Percentiles rank a stretch among this genome's conserved stretches.
These are phyloP conservation scores for Kodamaea ohmeri DNA, from an alignment of 1,139 yeast species.

Conservation along the genomic window DNA sequence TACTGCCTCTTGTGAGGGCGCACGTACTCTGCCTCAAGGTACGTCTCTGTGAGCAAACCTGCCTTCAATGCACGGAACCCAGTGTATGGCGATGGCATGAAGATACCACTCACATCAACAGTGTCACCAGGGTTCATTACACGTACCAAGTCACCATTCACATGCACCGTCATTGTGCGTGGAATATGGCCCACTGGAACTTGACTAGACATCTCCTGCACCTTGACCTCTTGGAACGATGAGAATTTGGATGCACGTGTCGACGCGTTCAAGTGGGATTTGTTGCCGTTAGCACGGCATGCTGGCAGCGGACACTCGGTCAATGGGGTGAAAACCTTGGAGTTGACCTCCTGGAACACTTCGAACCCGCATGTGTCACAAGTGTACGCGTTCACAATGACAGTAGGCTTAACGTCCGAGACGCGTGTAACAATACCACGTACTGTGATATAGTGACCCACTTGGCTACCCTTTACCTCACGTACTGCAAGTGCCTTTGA, in stretches of 20 bases:
- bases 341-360: slow-evolving; percentile 89
- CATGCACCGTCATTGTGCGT: slow-evolving; percentile 76
- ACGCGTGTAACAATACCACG: slow-evolving; percentile 95
- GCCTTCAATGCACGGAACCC: slow-evolving; percentile 92
- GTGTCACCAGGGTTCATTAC: slow-evolving; percentile 90
- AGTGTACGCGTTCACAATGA: slow-evolving; percentile 89
- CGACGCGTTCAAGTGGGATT: slow-evolving; percentile 88
- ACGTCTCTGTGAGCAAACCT: slow-evolving; percentile 91
- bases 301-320: slow-evolving; percentile 79
- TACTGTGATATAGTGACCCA: slow-evolving; percentile 86
- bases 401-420: slow-evolving; percentile 92
- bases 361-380: slow-evolving; percentile 98
- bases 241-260: slow-evolving; percentile 94
- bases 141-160: slow-evolving; percentile 88
- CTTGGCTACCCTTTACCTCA: slow-evolving; percentile 76
- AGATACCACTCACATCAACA: slow-evolving; percentile 89
- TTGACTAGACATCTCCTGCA: slow-evolving; percentile 93
- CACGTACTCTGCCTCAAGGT: slow-evolving; percentile 81
- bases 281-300: slow-evolving; percentile 74
- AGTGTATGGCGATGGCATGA: slow-evolving; percentile 91
- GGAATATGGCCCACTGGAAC: slow-evolving; percentile 99
- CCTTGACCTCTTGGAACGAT: slow-evolving; percentile 91
- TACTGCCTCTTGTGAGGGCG: slow-evolving; percentile 88
- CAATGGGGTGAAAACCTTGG: slow-evolving; percentile 82
- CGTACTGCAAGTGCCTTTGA: slow-evolving; percentile 78